A percentile compares a stretch with the other conserved stretches of the same genome.
Evolutionary conservation across 83 land plant species (phyloP).

Genomic region (Thuja plicata): DNA sequence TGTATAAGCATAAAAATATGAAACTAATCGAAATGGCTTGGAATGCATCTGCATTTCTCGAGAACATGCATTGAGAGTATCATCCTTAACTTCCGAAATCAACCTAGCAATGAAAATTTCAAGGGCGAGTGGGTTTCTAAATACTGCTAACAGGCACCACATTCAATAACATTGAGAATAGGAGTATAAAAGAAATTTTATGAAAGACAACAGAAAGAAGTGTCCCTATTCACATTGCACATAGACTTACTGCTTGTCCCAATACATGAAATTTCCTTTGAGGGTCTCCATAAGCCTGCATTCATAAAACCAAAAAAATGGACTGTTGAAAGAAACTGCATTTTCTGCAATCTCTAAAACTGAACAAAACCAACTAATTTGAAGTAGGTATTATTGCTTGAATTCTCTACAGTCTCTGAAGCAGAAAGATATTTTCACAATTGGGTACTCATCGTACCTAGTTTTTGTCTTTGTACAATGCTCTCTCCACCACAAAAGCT

Average conservation of each 20-base stretch:
- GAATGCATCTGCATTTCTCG: not conserved
- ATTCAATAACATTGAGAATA: not conserved
- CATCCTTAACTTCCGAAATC: not conserved
- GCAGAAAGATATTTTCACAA: not conserved
- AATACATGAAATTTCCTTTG: not conserved
- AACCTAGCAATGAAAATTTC: not conserved
- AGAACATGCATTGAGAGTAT: not conserved
- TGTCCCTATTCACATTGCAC: not conserved
- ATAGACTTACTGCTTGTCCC: not conserved
- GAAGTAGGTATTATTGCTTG: not conserved
- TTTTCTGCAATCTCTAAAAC: not conserved
- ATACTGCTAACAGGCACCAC: not conserved
- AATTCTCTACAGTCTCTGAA: not conserved
- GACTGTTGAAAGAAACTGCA: not conserved
- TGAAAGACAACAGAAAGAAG: not conserved
- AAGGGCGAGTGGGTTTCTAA: not conserved
- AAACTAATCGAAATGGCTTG: too few species aligned
- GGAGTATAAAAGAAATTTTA: not conserved
- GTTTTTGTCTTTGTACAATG: not conserved
- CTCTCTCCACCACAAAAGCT: not conserved
- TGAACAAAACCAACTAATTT: not conserved
- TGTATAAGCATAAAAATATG: too few species aligned
- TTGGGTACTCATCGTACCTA: not conserved
- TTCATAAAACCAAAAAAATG: not conserved
- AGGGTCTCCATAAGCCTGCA: not conserved